Evolutionary conservation across 78 protist genomes (phyloP).

Genomic region (Dictyostelium intermedium): DNA sequence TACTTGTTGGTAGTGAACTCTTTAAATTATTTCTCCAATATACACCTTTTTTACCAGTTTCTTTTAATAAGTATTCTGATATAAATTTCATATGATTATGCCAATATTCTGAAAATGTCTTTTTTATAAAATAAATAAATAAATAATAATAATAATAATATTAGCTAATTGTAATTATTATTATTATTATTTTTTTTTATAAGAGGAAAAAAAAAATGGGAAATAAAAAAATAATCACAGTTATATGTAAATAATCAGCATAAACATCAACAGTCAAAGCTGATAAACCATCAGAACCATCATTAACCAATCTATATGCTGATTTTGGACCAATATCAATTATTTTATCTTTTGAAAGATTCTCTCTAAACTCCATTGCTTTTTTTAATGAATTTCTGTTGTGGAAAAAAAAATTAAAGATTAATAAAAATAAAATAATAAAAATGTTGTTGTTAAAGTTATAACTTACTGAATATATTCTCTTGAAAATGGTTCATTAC

Average conservation of each 20-base stretch:
- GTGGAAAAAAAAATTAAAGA: too few species aligned
- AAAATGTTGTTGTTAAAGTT: too few species aligned
- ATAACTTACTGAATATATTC: not conserved
- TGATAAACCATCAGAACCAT: slow-evolving; percentile 54
- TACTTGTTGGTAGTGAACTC: not conserved
- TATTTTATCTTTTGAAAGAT: not conserved
- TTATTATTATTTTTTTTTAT: too few species aligned
- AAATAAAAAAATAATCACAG: slow-evolving; percentile 7
- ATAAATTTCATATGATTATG: not conserved
- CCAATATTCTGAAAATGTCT: slow-evolving; percentile 56
- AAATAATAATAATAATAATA: too few species aligned
- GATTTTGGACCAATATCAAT: slow-evolving; percentile 30
- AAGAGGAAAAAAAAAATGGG: not conserved
- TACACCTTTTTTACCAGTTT: slow-evolving; percentile 40
- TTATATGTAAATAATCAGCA: slow-evolving; percentile 26
- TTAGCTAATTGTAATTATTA: too few species aligned
- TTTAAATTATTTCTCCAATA: slow-evolving; percentile 45
- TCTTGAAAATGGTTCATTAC: not conserved
- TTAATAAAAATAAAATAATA: not conserved
- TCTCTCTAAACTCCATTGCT: slow-evolving; percentile 11
- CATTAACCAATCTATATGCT: slow-evolving; percentile 54
- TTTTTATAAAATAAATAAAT: too few species aligned
- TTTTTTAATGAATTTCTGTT: not conserved
- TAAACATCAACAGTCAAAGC: slow-evolving; percentile 20
- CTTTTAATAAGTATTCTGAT: slow-evolving; percentile 25